Base-by-base conservation (phyloP, 768 basidiomycete genomes). In the Suillus occidentalis region DNA sequence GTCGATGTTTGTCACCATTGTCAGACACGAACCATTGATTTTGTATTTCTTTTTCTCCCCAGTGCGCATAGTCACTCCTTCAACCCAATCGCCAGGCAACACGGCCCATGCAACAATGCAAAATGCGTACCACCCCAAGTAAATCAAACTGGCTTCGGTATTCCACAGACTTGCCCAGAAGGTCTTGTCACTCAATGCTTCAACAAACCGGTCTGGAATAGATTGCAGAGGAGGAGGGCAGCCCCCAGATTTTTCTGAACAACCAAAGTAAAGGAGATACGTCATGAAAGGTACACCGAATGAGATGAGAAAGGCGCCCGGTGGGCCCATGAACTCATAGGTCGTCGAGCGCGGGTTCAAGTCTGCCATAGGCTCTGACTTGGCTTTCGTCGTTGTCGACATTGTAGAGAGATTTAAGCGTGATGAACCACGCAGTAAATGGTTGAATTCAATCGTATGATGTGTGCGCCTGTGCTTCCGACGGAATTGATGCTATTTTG, bases 61-160 rank as follows among this genome's bases (percentile, higher is more conserved):
- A 49, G 87, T 89, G 55, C 97, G 84, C 70, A 97, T 76, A 9
- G 81, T 79, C 31, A 80, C 85, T 28, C 94, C 94, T 56, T 90
- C 81, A 6, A 94, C 81, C 79, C 82, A 81, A 65, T 92, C 89
- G 5, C 87, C 87, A 1, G 88, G 97, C 14, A 99, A 78, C 58
- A 94, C 71, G 6, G 80, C 82, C 95, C 96, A 98, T 3, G 92
- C 84, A 3, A 86, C 77, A 57, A 98, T 84, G 68, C 87, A 90
- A 76, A 90, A 99, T n/a, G 85, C 79, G 77, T 97, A 98, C 96
- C 97, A 99, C 0, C 76, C 93, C 49, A 91, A 73, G 78, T 98
- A 99, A 18, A 90, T 83, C 25, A 87, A 69, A 2, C 85, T 71
- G 0, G 95, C 95, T 64, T 96, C 80, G 0, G 86, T 85, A 71